These are phyloP conservation scores for Ceratobasidium sp. DNA, from an alignment of 1,284 basidiomycete species.

Conservation along the genomic window DNA sequence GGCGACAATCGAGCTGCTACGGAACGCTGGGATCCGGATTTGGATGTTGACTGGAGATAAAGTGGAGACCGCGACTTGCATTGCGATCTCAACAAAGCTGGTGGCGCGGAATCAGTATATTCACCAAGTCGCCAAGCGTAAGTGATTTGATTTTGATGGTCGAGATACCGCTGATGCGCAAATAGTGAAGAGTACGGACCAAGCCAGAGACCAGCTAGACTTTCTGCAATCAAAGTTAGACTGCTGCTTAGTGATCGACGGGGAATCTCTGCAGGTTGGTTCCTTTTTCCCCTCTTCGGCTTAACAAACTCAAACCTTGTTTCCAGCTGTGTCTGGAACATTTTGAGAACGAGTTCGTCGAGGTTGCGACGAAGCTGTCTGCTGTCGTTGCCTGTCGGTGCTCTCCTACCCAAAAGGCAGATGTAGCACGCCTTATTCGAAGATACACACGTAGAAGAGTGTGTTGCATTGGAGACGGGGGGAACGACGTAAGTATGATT, in stretches of 20 bases:
- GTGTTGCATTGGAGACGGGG: slow-evolving; percentile 97
- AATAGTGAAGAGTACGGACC: slow-evolving; percentile 82
- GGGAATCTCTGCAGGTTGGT: slow-evolving; percentile 89
- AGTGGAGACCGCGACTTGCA: slow-evolving; percentile 98
- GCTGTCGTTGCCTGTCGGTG: slow-evolving; percentile 98
- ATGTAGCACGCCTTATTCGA: slow-evolving; percentile 93
- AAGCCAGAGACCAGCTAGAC: slow-evolving; percentile 90
- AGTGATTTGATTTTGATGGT: slow-evolving; percentile 54
- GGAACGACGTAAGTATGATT: slow-evolving; percentile 97
- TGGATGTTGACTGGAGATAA: slow-evolving; percentile 99
- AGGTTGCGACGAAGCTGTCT: slow-evolving; percentile 93
- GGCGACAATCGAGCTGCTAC: slow-evolving; percentile 88
- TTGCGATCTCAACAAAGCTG: slow-evolving; percentile 96
- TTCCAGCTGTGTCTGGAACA: slow-evolving; percentile 84
- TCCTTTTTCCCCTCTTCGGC: slow-evolving; percentile 2
- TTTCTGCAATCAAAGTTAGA: slow-evolving; percentile 95
- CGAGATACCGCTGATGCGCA: neutral
- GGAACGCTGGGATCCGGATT: slow-evolving; percentile 98
- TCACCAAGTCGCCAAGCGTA: slow-evolving; percentile 94
- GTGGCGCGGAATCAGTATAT: slow-evolving; percentile 98
- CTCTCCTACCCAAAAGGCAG: slow-evolving; percentile 98
- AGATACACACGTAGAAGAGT: slow-evolving; percentile 92
- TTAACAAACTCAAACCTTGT: slow-evolving; percentile 3
- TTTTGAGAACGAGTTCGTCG: slow-evolving; percentile 94
- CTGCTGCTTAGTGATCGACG: slow-evolving; percentile 98